Conservation (phyloP, 106 monocot species). For the Acanthochlamys bracteata region DNA sequence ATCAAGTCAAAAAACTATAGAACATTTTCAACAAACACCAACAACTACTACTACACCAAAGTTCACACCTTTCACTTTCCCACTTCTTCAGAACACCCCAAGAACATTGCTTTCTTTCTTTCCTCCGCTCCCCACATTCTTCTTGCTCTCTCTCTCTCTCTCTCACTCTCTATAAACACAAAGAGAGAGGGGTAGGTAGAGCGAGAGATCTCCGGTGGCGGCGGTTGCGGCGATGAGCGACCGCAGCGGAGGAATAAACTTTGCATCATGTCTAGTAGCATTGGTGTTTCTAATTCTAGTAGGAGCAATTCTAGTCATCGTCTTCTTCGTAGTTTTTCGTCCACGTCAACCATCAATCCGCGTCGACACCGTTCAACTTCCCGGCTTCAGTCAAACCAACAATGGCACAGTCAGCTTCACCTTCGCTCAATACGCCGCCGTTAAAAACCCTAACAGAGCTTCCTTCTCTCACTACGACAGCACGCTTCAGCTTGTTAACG, state of each 20-base stretch:
- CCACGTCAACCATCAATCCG: constrained; percentile 37
- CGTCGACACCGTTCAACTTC: constrained; percentile 27
- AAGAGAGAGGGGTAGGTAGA: not conserved
- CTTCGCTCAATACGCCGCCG: constrained; percentile 35
- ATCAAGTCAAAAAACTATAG: too few relatives aligned
- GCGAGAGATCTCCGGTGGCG: not conserved
- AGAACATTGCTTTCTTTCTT: too few relatives aligned
- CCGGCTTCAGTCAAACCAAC: constrained; percentile 23
- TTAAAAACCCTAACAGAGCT: constrained; percentile 47
- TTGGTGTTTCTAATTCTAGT: constrained; percentile 30
- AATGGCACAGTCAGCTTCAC: constrained; percentile 36
- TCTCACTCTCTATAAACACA: not conserved
- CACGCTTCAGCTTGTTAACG: constrained; percentile 26
- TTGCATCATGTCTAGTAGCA: constrained; percentile 38
- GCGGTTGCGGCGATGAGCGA: not conserved
- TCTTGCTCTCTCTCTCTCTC: not conserved
- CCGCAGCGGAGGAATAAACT: constrained; percentile 10
- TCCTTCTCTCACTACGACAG: constrained; percentile 38
- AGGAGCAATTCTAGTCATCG: constrained; percentile 6
- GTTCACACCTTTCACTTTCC: too few relatives aligned
- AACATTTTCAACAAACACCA: too few relatives aligned
- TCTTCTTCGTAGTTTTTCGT: constrained; percentile 37
- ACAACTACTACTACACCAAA: too few relatives aligned
- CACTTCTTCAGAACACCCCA: too few relatives aligned
- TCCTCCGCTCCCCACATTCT: not conserved